Percentiles rank a stretch among this genome's conserved stretches.
Evolutionary conservation across 345 rosid species (phyloP).

Genomic region (Aegle marmelos): DNA sequence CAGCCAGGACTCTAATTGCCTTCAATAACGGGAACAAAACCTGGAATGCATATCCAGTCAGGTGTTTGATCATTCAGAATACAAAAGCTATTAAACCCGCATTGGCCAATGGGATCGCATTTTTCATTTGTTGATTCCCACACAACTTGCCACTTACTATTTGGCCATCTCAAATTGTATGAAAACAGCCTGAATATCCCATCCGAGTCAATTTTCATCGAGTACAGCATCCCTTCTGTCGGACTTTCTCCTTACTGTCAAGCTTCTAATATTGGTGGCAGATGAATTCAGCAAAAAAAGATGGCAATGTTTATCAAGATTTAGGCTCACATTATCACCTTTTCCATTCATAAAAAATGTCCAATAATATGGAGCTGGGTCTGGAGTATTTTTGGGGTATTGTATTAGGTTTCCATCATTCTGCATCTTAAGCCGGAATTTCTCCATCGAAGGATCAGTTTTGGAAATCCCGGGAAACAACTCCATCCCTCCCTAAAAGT

Average conservation of each 20-base stretch:
- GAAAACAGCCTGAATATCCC: not conserved
- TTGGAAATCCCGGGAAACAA: constrained; percentile 16
- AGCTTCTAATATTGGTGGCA: not conserved
- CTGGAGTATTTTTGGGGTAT: not conserved
- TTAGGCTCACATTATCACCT: not conserved
- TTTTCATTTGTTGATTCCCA: constrained; percentile 5
- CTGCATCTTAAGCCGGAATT: constrained; percentile 20
- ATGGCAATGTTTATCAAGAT: not conserved
- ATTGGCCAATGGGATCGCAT: constrained; percentile 17
- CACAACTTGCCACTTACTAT: not conserved
- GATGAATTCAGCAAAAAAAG: constrained; percentile 12
- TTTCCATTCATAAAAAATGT: too few relatives aligned
- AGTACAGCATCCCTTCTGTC: not conserved
- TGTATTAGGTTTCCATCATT: constrained; percentile 22
- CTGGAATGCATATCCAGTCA: constrained; percentile 18
- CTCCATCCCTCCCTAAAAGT: constrained; percentile 1
- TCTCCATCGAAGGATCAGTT: constrained; percentile 9
- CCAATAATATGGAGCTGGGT: not conserved
- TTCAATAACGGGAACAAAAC: constrained; percentile 6
- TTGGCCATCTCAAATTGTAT: not conserved
- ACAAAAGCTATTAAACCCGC: constrained; percentile 32
- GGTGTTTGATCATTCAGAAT: not conserved
- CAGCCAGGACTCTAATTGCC: constrained; percentile 25
- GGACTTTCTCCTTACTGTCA: not conserved
- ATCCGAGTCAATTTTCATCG: constrained; percentile 1